A percentile compares a stretch with the other conserved stretches of the same genome.
phyloP scores from a whole-genome alignment of 108 stramenopile genomes.

The Licmophora abbreviata region DNA sequence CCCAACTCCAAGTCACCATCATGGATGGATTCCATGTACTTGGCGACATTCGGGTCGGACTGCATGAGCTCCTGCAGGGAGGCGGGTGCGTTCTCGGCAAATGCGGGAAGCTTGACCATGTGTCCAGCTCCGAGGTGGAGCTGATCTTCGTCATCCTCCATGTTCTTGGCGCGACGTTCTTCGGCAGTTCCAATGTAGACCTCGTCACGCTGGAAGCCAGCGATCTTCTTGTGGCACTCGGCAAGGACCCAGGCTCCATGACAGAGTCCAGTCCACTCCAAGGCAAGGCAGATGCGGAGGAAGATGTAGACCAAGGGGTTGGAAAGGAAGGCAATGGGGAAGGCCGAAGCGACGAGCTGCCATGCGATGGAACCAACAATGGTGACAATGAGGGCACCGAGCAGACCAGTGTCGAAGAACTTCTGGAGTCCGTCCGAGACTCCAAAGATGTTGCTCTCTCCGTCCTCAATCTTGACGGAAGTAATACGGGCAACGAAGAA shows the following conservation, averaged over 20 bases:
- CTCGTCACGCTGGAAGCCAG: slow-evolving; percentile 51
- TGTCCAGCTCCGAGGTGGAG: slow-evolving; percentile 16
- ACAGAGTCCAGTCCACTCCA: slow-evolving; percentile 60
- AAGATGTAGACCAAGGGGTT: slow-evolving; percentile 53
- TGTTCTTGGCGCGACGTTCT: slow-evolving; percentile 39
- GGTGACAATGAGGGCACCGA: slow-evolving; percentile 78
- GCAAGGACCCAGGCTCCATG: slow-evolving; percentile 56
- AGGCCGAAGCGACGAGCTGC: slow-evolving; percentile 64
- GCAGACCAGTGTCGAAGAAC: slow-evolving; percentile 74
- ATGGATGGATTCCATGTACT: slow-evolving; percentile 2
- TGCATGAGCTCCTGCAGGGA: not conserved
- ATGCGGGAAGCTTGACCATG: slow-evolving; percentile 9
- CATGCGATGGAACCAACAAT: slow-evolving; percentile 70
- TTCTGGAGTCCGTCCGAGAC: slow-evolving; percentile 50
- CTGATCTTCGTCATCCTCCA: slow-evolving; percentile 1
- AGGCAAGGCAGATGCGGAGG: slow-evolving; percentile 31
- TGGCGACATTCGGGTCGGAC: slow-evolving; percentile 1
- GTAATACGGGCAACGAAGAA: slow-evolving; percentile 71
- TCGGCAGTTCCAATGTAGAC: slow-evolving; percentile 66
- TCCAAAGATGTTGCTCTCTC: slow-evolving; percentile 62
- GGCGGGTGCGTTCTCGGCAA: slow-evolving; percentile 9
- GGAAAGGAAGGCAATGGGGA: slow-evolving; percentile 63
- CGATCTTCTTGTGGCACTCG: slow-evolving; percentile 28
- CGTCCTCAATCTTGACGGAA: slow-evolving; percentile 32
- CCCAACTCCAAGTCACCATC: too few relatives aligned